A percentile compares a stretch with the other conserved stretches of the same genome.
These are phyloP conservation scores for Aegilops umbellulata DNA, from an alignment of 176 grass and related monocot genomes.

Conservation along the genomic window DNA sequence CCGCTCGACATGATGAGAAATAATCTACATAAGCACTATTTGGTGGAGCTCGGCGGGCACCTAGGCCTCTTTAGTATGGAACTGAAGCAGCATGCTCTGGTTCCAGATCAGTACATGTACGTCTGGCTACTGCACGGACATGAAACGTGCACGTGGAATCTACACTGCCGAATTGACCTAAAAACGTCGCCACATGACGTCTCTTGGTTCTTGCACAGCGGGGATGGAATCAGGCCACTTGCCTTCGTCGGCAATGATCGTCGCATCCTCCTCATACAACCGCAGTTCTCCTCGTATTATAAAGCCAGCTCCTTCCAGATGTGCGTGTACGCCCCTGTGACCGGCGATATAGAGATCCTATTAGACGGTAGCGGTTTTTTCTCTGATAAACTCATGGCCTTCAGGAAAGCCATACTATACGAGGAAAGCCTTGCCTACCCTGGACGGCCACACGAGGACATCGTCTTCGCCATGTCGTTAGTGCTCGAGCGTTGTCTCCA, in stretches of 20 bases:
- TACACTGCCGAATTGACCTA: not conserved
- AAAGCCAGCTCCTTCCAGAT: not conserved
- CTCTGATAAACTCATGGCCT: not conserved
- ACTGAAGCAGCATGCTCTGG: no score
- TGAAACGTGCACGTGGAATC: no score
- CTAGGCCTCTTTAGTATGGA: no score
- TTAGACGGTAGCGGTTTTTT: not conserved
- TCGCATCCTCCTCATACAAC: not conserved
- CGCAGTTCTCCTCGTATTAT: not conserved
- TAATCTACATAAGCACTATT: no score
- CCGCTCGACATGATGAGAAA: not conserved
- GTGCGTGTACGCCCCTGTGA: not conserved
- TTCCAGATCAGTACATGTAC: no score
- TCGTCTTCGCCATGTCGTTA: not conserved
- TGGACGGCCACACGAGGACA: not conserved
- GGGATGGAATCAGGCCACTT: not conserved
- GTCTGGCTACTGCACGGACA: no score
- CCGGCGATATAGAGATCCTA: not conserved
- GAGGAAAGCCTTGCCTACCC: not conserved
- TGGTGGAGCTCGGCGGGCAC: no score
- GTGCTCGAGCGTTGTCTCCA: not conserved
- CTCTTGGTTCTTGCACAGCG: not conserved
- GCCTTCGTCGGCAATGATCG: not conserved
- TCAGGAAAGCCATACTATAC: not conserved
- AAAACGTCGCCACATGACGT: not conserved